Evolutionary conservation across 1,284 basidiomycete species (phyloP).

Genomic region (Ganoderma lucidum): DNA sequence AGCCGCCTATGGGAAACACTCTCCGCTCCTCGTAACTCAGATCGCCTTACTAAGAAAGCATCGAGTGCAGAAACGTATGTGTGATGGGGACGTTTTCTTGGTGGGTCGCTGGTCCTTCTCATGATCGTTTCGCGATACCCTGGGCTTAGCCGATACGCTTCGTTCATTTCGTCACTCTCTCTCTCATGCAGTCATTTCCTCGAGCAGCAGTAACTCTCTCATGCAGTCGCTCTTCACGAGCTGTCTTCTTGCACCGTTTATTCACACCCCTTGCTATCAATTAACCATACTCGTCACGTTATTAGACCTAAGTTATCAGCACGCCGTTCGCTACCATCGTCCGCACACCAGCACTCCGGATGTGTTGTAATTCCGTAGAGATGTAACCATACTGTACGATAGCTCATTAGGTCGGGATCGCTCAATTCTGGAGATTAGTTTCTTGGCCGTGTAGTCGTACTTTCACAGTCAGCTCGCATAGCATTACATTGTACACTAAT

Average conservation of each 20-base stretch:
- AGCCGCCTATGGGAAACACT: not conserved
- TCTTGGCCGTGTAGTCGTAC: constrained; percentile 4
- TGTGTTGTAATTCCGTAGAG: constrained; percentile 5
- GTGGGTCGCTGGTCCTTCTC: not conserved
- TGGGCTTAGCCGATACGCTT: not conserved
- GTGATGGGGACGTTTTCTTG: constrained; percentile 1
- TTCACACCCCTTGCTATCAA: not conserved
- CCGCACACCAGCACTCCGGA: not conserved
- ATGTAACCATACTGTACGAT: constrained; percentile 9
- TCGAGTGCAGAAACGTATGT: constrained; percentile 7
- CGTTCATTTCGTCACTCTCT: not conserved
- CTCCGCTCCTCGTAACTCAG: not conserved
- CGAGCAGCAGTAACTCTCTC: not conserved
- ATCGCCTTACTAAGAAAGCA: not conserved
- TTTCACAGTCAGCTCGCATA: not conserved
- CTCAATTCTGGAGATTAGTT: not conserved
- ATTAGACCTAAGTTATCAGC: constrained; percentile 4
- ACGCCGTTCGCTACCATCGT: not conserved
- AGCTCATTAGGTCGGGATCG: not conserved
- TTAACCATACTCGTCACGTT: not conserved
- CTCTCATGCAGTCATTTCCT: not conserved
- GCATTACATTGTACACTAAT: not conserved
- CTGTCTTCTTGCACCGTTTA: constrained; percentile 2
- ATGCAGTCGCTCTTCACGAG: not conserved
- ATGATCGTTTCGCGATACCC: not conserved